Percentiles rank a stretch among this genome's conserved stretches.
These are phyloP conservation scores for Magnolia sinica DNA, from an alignment of 164 flowering plant species.

Conservation along the genomic window DNA sequence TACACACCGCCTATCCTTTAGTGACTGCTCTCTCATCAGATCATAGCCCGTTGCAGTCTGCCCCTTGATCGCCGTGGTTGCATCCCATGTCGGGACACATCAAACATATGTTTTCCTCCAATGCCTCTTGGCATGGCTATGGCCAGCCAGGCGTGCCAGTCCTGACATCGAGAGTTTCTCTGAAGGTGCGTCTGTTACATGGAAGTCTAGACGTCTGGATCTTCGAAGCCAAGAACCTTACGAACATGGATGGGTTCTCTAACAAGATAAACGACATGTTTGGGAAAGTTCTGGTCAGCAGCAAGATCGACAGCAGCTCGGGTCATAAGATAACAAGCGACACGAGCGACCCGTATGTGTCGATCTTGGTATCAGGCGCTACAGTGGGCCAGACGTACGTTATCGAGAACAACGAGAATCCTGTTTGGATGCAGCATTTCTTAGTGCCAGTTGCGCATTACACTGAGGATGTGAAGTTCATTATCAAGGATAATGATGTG, in stretches of 20 bases:
- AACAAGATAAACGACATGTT: conserved; percentile 71
- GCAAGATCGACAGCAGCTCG: conserved; percentile 54
- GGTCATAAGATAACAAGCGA: conserved; percentile 37
- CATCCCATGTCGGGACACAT: not conserved
- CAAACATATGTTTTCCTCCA: not conserved
- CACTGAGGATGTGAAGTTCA: conserved; percentile 77
- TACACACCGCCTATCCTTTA: not conserved
- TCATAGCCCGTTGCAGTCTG: not conserved
- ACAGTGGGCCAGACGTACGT: conserved; percentile 92
- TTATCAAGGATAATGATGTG: conserved; percentile 87
- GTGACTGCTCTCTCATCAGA: not conserved
- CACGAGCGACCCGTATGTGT: conserved; percentile 95
- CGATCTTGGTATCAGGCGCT: conserved; percentile 54
- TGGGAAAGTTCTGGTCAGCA: conserved; percentile 32
- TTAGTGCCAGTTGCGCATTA: conserved; percentile 85
- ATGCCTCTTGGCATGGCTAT: conserved; percentile 38
- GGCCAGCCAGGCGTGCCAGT: conserved; percentile 52
- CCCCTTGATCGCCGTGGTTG: not conserved
- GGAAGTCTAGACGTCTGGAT: conserved; percentile 88
- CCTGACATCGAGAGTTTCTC: conserved; percentile 46
- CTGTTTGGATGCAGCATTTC: conserved; percentile 90
- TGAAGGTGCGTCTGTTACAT: conserved; percentile 78
- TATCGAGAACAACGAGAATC: conserved; percentile 79
- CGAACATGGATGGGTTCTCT: conserved; percentile 95
- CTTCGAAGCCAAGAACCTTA: conserved; percentile 72